These are phyloP conservation scores for Hsuehochloa calcarea DNA, from an alignment of 176 grass and related monocot species.

Conservation along the genomic window DNA sequence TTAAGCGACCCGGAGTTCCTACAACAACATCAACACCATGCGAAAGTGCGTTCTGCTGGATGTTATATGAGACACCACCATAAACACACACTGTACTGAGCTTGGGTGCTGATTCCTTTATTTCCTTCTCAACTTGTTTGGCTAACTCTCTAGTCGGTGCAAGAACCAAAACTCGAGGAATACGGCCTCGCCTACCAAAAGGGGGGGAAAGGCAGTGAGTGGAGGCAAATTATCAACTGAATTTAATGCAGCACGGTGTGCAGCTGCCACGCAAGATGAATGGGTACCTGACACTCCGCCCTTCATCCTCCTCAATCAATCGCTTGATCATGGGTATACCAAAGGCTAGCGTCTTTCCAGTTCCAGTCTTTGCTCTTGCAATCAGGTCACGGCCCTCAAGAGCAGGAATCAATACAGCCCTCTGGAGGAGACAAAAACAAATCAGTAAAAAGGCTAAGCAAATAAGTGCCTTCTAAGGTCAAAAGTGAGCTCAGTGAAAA, in stretches of 20 bases:
- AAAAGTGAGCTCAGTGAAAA: neutral
- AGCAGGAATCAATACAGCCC: constrained; percentile 85
- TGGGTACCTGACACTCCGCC: constrained; percentile 45
- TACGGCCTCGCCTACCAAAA: constrained; percentile 60
- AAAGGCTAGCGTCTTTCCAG: constrained; percentile 93
- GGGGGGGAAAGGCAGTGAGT: neutral
- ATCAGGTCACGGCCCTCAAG: constrained; percentile 91
- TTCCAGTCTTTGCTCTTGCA: constrained; percentile 96
- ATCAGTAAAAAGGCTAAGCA: neutral
- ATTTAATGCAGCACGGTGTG: neutral
- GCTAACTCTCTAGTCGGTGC: constrained; percentile 96
- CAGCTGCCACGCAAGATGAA: constrained; percentile 5
- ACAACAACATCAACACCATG: constrained; percentile 98
- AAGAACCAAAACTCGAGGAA: constrained; percentile 76
- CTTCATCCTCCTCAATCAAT: constrained; percentile 68
- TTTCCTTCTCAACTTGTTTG: constrained; percentile 99
- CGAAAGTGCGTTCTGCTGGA: constrained; percentile 79
- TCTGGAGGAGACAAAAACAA: constrained; percentile 50
- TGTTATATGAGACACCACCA: constrained; percentile 86
- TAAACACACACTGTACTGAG: constrained; percentile 90
- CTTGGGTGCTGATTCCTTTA: constrained; percentile 87
- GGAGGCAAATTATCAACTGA: constrained; percentile 12
- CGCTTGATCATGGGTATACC: constrained; percentile 94
- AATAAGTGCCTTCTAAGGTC: neutral
- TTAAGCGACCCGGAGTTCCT: constrained; percentile 90